A percentile compares a stretch with the other conserved stretches of the same genome.
Evolutionary conservation across 257 asterid genomes (phyloP).

Genomic region (Fraxinus americana): DNA sequence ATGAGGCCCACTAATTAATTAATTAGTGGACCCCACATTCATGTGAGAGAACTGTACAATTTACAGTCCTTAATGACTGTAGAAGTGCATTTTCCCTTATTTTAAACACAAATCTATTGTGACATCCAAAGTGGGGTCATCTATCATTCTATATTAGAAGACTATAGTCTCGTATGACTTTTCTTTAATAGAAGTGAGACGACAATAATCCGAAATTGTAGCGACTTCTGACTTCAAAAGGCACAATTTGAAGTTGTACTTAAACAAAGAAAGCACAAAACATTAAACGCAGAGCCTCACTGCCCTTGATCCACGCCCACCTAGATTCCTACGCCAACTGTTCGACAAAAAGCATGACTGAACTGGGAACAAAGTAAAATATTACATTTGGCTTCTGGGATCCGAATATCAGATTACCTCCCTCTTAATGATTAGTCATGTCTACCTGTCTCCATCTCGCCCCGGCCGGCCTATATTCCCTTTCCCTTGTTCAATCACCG

Average conservation of each 20-base stretch:
- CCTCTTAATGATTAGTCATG: constrained; percentile 54
- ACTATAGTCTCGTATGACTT: too few relatives aligned
- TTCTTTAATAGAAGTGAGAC: not conserved
- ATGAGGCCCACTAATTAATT: too few relatives aligned
- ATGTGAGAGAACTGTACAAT: too few relatives aligned
- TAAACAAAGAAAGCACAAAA: constrained; percentile 12
- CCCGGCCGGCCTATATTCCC: constrained; percentile 36
- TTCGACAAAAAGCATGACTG: constrained; percentile 57
- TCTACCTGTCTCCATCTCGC: constrained; percentile 47
- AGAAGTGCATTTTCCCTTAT: too few relatives aligned
- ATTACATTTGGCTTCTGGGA: constrained; percentile 5
- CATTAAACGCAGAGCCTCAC: constrained; percentile 15
- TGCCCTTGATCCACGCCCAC: constrained; percentile 22
- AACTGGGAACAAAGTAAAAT: constrained; percentile 14
- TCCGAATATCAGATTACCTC: constrained; percentile 13
- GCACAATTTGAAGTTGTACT: too few relatives aligned
- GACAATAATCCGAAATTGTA: not conserved
- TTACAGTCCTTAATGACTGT: too few relatives aligned
- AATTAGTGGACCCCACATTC: too few relatives aligned
- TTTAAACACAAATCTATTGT: too few relatives aligned
- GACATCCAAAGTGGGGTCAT: not conserved
- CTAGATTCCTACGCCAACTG: constrained; percentile 40
- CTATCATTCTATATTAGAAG: not conserved
- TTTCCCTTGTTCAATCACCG: constrained; percentile 22
- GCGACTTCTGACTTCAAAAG: too few relatives aligned